Base-by-base conservation (phyloP, 2,329 filamentous ascomycete genomes). In the Periglandula ipomoeae region DNA sequence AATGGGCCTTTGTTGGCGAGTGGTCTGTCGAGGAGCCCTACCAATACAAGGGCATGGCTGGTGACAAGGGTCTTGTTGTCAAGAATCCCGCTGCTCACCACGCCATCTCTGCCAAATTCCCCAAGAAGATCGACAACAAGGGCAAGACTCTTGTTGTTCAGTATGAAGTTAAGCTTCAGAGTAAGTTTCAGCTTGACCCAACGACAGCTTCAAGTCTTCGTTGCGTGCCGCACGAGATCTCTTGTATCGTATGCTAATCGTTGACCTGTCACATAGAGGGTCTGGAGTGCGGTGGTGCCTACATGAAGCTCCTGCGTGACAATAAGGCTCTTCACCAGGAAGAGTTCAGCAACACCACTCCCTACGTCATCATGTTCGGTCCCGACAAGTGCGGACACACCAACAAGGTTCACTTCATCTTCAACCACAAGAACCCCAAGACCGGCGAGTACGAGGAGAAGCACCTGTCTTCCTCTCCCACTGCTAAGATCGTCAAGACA, bases 361-460 rank as follows among this genome's bases (percentile, higher is more conserved):
- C 93, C 44, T 98, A 98, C 67, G 87, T 98, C 60, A 95, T 98
- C 79, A 98, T 98, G 93, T 98, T 98, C 68, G 93, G 93, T 59
- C 93, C 93, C 61, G 93, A 98, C 78, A 97, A 97, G 85, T 98
- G 93, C 70, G 93, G 93, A 70, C 81, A 89, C 68, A 97, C 89
- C 71, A 98, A 98, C 85, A 97, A 97, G 85, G 87, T 94, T 47
- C 79, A 82, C 72, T 95, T 98, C 76, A 98, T 98, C 71, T 95
- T 98, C 83, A 93, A 94, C 74, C 93, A 98, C 86, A 98, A 97
- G 87, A 98, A 97, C 82, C 93, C 93, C 67, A 96, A 95, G 87
- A 96, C 89, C 42, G 91, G 91, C 75, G 89, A 96, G 72, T 98
- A 98, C 65, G 91, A 98, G 81, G 93, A 98, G 87, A 98, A 98